phyloP scores from a whole-genome alignment of 768 basidiomycete species.

The Pulveroboletus sp. region DNA sequence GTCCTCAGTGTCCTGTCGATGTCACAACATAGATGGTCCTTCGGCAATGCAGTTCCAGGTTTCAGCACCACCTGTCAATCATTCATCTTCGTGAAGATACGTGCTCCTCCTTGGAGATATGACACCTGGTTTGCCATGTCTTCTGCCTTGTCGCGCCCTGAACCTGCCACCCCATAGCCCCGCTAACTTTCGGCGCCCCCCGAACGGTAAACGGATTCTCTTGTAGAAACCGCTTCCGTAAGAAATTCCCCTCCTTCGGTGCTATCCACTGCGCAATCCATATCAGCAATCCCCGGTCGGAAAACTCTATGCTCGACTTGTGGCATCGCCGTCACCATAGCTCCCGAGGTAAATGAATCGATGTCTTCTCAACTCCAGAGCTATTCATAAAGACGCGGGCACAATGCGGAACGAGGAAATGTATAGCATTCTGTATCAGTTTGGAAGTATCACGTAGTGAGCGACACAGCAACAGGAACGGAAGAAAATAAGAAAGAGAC shows the following conservation, averaged over 20 bases:
- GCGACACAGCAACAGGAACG: background rate
- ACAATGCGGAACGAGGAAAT: slow-evolving; percentile 12
- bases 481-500: background rate
- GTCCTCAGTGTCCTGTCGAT: too few relatives aligned
- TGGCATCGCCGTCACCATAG: slow-evolving; percentile 26
- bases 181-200: background rate
- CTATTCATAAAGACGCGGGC: slow-evolving; percentile 16
- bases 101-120: slow-evolving; percentile 27
- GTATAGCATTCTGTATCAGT: background rate
- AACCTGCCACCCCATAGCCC: background rate
- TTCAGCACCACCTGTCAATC: background rate
- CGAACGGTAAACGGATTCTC: background rate
- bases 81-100: slow-evolving; percentile 29
- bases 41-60: background rate
- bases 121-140: slow-evolving; percentile 29
- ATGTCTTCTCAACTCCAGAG: slow-evolving; percentile 25
- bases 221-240: slow-evolving; percentile 1
- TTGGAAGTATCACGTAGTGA: slow-evolving; percentile 2
- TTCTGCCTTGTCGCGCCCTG: slow-evolving; percentile 8
- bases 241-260: background rate
- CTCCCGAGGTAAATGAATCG: slow-evolving; percentile 29
- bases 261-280: background rate
- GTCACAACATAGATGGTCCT: background rate
- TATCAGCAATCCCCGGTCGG: background rate
- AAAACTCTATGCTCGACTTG: slow-evolving; percentile 3